phyloP scores from a whole-genome alignment of 495 filamentous ascomycete species.

The Clavariopsis aquatica region DNA sequence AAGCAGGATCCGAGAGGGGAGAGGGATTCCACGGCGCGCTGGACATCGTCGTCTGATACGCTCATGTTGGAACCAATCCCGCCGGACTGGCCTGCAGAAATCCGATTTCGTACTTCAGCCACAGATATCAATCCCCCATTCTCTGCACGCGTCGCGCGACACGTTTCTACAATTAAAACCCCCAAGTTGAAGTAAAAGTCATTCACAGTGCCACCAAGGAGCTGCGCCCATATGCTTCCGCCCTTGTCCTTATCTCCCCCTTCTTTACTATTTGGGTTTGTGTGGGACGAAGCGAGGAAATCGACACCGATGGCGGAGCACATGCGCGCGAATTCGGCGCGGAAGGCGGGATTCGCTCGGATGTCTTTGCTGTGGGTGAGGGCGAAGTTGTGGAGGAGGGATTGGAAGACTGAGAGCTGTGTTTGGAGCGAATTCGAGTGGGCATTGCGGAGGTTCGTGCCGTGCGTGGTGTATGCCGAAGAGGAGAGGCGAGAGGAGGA shows the following conservation, averaged over 20 bases:
- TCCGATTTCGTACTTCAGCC: conserved; percentile 71
- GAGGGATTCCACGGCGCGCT: conserved; percentile 84
- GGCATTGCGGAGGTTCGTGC: conserved; percentile 73
- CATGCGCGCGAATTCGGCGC: conserved; percentile 97
- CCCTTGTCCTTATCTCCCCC: conserved; percentile 46
- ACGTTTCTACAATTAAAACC: conserved; percentile 90
- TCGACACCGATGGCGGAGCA: conserved; percentile 96
- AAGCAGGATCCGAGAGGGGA: conserved; percentile 87
- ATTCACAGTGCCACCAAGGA: conserved; percentile 86
- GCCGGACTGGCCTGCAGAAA: conserved; percentile 60
- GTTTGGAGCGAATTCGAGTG: conserved; percentile 82
- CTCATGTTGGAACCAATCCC: conserved; percentile 74
- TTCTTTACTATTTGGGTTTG: conserved; percentile 47
- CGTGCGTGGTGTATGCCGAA: conserved; percentile 85
- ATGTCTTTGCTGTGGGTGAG: conserved; percentile 92
- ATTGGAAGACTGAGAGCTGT: conserved; percentile 94
- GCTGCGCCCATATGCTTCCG: conserved; percentile 83
- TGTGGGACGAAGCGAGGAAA: conserved; percentile 70
- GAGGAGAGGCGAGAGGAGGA: conserved; percentile 76
- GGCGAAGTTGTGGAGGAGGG: conserved; percentile 89
- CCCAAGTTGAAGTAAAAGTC: conserved; percentile 98
- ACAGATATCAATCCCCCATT: conserved; percentile 92
- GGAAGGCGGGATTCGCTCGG: conserved; percentile 89
- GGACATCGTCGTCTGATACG: conserved; percentile 83
- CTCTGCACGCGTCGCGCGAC: conserved; percentile 79